Conservation (phyloP, 345 rosid genomes). For the Camelina laxa region DNA sequence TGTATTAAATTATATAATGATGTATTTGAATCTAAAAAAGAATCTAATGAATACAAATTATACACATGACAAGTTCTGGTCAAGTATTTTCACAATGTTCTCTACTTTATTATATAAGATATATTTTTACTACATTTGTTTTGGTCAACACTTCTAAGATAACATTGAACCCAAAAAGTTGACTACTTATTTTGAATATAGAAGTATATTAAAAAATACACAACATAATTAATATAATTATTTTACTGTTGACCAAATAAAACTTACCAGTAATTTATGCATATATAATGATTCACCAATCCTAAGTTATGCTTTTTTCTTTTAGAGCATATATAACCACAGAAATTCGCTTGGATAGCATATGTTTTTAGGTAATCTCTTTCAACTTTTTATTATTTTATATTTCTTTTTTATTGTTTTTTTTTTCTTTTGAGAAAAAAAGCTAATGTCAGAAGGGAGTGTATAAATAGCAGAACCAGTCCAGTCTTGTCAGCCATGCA, state of each 20-base stretch:
- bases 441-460: neutral
- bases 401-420: neutral
- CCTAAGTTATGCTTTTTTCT: constrained; percentile 13
- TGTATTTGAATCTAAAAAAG: too few relatives aligned
- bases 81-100: too few relatives aligned
- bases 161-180: constrained; percentile 1
- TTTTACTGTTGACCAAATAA: neutral
- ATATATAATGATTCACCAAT: neutral
- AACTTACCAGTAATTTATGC: neutral
- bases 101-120: neutral
- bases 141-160: neutral
- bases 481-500: constrained; percentile 28
- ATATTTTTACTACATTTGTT: neutral
- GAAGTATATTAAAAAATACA: neutral
- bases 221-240: neutral
- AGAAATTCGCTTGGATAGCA: constrained; percentile 25
- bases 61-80: too few relatives aligned
- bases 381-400: constrained; percentile 20
- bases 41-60: too few relatives aligned
- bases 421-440: neutral
- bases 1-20: too few relatives aligned
- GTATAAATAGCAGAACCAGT: constrained; percentile 39
- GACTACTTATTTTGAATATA: neutral
- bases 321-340: constrained; percentile 18
- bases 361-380: neutral